phyloP scores from a whole-genome alignment of 257 asterid species.

The Rubia yunnanensis region DNA sequence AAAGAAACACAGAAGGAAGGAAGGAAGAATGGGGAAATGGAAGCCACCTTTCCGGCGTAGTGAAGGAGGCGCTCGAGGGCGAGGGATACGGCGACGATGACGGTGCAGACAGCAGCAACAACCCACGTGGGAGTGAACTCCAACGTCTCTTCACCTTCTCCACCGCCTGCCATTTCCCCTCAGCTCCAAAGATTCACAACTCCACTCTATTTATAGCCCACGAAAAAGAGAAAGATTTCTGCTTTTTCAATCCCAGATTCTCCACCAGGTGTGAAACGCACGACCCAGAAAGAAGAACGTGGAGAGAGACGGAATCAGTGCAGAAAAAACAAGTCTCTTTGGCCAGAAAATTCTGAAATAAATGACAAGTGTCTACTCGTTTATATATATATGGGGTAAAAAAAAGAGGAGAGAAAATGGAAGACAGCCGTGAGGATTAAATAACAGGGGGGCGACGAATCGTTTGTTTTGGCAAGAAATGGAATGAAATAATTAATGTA shows the following conservation, averaged over 20 bases:
- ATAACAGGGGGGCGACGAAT: neutral
- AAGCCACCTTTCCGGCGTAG: conserved; percentile 24
- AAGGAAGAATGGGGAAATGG: neutral
- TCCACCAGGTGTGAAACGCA: neutral
- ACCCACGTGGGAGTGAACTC: conserved; percentile 45
- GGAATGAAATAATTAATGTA: neutral
- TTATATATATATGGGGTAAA: no score
- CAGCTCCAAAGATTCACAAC: neutral
- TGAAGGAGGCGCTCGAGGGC: conserved; percentile 33
- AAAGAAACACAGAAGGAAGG: neutral
- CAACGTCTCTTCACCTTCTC: conserved; percentile 18
- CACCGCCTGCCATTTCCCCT: conserved; percentile 22
- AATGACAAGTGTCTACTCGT: no score
- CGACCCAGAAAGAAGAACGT: neutral
- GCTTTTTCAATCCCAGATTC: neutral
- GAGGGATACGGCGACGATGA: conserved; percentile 31
- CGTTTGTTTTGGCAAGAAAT: neutral
- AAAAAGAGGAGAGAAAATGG: neutral
- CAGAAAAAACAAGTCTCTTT: neutral
- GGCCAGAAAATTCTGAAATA: neutral
- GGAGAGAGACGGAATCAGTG: neutral
- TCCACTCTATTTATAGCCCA: conserved; percentile 13
- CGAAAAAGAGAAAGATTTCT: neutral
- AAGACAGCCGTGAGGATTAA: neutral
- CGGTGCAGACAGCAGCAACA: conserved; percentile 34